Percentiles rank a stretch among this genome's conserved stretches.
Conservation (phyloP, 768 basidiomycete species). For the Boletus rufocinnamomeus region DNA sequence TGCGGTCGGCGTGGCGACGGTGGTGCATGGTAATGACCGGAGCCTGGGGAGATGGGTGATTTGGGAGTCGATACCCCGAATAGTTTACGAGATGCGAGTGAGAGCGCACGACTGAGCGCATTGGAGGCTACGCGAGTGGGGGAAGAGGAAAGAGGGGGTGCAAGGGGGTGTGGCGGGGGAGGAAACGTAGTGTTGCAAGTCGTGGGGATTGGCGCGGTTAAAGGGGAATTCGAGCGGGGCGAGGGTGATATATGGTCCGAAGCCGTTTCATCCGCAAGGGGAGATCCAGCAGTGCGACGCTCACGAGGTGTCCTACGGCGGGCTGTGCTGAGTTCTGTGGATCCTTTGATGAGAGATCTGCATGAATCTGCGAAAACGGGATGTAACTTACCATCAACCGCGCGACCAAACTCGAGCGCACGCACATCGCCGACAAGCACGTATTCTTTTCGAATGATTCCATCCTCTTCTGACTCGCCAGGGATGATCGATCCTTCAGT, state of each 20-base stretch:
- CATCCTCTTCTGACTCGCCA: constrained; percentile 84
- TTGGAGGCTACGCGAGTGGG: constrained; percentile 70
- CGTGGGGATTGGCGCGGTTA: constrained; percentile 25
- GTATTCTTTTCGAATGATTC: constrained; percentile 80
- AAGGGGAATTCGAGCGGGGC: constrained; percentile 26
- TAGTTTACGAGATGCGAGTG: constrained; percentile 77
- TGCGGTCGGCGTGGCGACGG: constrained; percentile 61
- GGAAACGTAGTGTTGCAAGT: constrained; percentile 60
- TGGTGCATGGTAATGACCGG: constrained; percentile 43
- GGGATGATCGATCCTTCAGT: constrained; percentile 72
- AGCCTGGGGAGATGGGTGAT: constrained; percentile 39
- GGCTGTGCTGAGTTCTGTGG: constrained; percentile 61
- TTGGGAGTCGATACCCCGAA: constrained; percentile 57
- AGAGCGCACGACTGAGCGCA: constrained; percentile 78
- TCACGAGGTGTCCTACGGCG: constrained; percentile 63
- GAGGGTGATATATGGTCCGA: constrained; percentile 37
- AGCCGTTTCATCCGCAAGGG: constrained; percentile 48
- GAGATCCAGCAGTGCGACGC: constrained; percentile 49
- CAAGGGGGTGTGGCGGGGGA: constrained; percentile 53
- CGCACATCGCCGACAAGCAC: constrained; percentile 90
- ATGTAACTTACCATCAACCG: constrained; percentile 76
- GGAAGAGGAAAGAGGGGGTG: constrained; percentile 64
- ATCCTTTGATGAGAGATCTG: constrained; percentile 14
- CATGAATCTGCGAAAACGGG: not conserved
- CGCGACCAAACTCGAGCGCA: constrained; percentile 88